Evolutionary conservation across 345 rosid genomes (phyloP), one percentile per base, ranked within the genome.

Genomic region (Rubroshorea leprosula): DNA sequence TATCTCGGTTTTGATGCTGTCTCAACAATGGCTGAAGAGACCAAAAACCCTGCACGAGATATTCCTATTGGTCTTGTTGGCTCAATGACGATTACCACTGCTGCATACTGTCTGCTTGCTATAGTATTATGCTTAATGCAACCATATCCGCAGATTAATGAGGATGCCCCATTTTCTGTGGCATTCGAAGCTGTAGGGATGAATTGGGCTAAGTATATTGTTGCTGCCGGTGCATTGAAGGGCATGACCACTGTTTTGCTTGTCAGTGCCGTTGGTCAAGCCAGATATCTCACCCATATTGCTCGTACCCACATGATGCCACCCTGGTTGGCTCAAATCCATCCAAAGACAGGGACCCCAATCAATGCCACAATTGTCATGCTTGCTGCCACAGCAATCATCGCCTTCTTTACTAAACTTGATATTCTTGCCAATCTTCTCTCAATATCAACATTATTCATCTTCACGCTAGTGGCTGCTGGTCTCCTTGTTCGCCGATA

Each of bases 271-370:
- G 48, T 83, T 0, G 86, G 85, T 20, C 94, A 86, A 56, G 87
- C 90, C 1, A 62, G 87, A 0, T 86, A 86, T 20, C 70, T 83
- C 55, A 86, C 90, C 4, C 90, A 79, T 48, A 83, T 86, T 1
- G 86, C 78, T 0, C 64, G 87, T 5, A 81, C 87, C 0, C 95
- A 86, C 58, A 78, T 86, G 90, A 76, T 73, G 16, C 90, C 87
- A 0, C 87, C 90, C 1, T 39, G 75, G 50, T 73, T 83, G 6
- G 84, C 95, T 0, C 53, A 61, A 0, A 73, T 86, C 5, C 74
- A 71, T 49, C 66, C 52, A 21, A 83, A 54, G 57, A 83, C 90
- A 0, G 83, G 83, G 15, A 86, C 87, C 19, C 95, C 86, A 0
- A 62, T 81, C 8, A 76, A 79, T 17, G 90, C 87, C 19, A 83